Percentiles rank a stretch among this genome's conserved stretches.
Conservation (phyloP, 768 basidiomycete genomes). For the Dioszegia crocea region DNA sequence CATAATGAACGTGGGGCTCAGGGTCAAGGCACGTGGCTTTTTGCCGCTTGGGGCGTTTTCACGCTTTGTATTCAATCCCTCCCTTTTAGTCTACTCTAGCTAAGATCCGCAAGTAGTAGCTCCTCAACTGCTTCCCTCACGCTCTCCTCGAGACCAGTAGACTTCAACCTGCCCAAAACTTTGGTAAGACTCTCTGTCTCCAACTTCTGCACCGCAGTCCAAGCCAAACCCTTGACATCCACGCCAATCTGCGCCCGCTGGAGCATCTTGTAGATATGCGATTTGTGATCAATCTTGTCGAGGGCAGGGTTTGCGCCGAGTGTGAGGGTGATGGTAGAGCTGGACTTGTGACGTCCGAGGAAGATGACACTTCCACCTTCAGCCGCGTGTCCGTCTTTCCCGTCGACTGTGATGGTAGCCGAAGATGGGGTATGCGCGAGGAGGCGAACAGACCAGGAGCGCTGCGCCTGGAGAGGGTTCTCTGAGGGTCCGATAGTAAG, state of each 20-base stretch:
- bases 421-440: background rate
- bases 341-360: background rate
- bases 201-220: constrained; percentile 8
- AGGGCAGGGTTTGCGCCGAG: background rate
- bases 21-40: background rate
- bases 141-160: background rate
- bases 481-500: constrained; percentile 7
- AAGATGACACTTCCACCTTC: background rate
- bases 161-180: constrained; percentile 7
- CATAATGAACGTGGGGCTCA: constrained; percentile 6
- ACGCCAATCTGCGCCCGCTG: constrained; percentile 10
- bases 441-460: constrained; percentile 9
- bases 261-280: constrained; percentile 10
- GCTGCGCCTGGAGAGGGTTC: background rate
- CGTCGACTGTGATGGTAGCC: background rate
- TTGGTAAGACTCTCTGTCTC: background rate
- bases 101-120: constrained; percentile 13
- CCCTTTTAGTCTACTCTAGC: background rate
- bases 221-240: constrained; percentile 12
- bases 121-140: constrained; percentile 13
- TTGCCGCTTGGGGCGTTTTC: background rate
- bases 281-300: background rate
- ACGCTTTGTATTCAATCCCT: no score
- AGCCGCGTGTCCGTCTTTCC: background rate
- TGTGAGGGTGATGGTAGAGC: background rate